phyloP scores from a whole-genome alignment of 129 eudicot genomes.

The Arctium minus region DNA sequence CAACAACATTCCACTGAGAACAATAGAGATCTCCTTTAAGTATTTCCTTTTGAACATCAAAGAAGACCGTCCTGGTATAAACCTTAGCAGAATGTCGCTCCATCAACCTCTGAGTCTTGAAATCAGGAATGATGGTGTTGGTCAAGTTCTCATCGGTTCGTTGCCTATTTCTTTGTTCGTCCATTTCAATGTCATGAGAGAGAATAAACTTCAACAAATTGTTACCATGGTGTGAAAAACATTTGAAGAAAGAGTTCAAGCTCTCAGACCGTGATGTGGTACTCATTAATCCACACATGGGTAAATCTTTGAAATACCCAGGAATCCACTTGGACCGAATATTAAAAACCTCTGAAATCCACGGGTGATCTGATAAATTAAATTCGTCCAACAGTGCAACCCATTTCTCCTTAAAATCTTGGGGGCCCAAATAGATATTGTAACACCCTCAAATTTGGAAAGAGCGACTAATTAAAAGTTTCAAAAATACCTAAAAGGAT shows the following conservation, averaged over 20 bases:
- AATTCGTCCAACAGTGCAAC: not conserved
- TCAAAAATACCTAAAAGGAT: too few relatives aligned
- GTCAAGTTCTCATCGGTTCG: not conserved
- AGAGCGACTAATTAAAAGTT: too few relatives aligned
- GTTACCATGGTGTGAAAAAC: too few relatives aligned
- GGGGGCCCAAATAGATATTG: not conserved
- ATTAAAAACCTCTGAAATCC: not conserved
- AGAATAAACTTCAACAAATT: too few relatives aligned
- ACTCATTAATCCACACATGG: not conserved
- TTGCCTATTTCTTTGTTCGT: not conserved
- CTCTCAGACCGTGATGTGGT: not conserved
- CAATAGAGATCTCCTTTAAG: not conserved
- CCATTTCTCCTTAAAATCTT: not conserved
- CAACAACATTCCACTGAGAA: not conserved
- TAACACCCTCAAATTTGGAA: too few relatives aligned
- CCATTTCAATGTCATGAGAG: not conserved
- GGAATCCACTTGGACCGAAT: not conserved
- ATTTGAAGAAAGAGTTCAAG: too few relatives aligned
- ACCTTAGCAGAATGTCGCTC: not conserved
- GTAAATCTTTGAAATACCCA: not conserved
- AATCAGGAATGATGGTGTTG: not conserved
- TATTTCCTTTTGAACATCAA: too few relatives aligned
- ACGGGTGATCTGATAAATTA: not conserved
- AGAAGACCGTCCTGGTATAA: too few relatives aligned
- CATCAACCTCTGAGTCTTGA: not conserved